phyloP scores from a whole-genome alignment of 768 basidiomycete species.

The Rossbeevera mucosa region DNA sequence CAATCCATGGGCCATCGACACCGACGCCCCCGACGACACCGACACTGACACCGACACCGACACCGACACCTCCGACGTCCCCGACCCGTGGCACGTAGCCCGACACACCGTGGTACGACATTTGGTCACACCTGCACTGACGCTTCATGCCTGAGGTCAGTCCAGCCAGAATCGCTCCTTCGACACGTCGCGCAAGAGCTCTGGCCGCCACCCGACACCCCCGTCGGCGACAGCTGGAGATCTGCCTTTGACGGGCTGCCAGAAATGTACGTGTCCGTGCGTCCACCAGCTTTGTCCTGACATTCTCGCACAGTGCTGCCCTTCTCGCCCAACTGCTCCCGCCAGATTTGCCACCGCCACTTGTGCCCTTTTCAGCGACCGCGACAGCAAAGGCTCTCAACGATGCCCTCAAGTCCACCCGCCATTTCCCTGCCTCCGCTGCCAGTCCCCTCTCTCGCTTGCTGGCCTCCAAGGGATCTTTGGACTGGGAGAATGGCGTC shows the following conservation, averaged over 20 bases:
- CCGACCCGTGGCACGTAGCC: slow-evolving; percentile 66
- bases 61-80: slow-evolving; percentile 36
- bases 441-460: slow-evolving; percentile 68
- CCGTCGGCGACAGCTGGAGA: slow-evolving; percentile 34
- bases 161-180: slow-evolving; percentile 60
- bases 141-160: slow-evolving; percentile 15
- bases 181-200: slow-evolving; percentile 45
- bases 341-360: slow-evolving; percentile 46
- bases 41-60: background rate
- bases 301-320: slow-evolving; percentile 33
- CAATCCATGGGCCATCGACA: slow-evolving; percentile 71
- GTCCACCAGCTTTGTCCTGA: background rate
- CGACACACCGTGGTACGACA: slow-evolving; percentile 56
- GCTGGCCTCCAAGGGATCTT: slow-evolving; percentile 64
- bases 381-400: slow-evolving; percentile 54
- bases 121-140: slow-evolving; percentile 11
- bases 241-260: slow-evolving; percentile 47
- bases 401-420: slow-evolving; percentile 60
- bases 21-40: background rate
- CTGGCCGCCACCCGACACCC: slow-evolving; percentile 40
- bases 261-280: slow-evolving; percentile 48
- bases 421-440: slow-evolving; percentile 49
- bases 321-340: slow-evolving; percentile 46
- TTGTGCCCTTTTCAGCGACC: slow-evolving; percentile 50
- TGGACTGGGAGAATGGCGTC: slow-evolving; percentile 69